These are phyloP conservation scores for Hylodesmum podocarpum DNA, from an alignment of 306 rosid species.

Conservation along the genomic window DNA sequence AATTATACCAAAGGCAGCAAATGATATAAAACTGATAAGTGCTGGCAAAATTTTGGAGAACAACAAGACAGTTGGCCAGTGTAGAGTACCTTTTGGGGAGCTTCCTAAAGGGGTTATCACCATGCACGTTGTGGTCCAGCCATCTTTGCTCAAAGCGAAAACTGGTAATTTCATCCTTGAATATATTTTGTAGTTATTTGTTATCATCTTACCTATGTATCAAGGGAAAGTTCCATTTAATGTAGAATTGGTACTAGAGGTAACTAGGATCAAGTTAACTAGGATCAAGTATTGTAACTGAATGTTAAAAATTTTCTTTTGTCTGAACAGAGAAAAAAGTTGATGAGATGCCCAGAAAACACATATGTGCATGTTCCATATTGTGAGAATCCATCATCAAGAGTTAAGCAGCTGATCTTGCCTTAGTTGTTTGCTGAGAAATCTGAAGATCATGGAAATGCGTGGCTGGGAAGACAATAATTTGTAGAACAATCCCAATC, in stretches of 20 bases:
- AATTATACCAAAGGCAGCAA: slow-evolving; percentile 75
- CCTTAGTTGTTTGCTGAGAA: slow-evolving; percentile 38
- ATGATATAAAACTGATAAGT: slow-evolving; percentile 78
- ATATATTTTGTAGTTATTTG: slow-evolving; percentile 5
- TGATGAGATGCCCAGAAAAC: slow-evolving; percentile 70
- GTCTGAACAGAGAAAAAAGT: slow-evolving; percentile 72
- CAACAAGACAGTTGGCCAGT: slow-evolving; percentile 88
- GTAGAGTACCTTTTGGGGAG: slow-evolving; percentile 81
- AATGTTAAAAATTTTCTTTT: slow-evolving; percentile 26
- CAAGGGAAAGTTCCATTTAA: background rate
- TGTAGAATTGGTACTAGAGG: background rate
- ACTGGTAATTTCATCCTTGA: slow-evolving; percentile 58
- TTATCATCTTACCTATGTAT: background rate
- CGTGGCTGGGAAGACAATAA: slow-evolving; percentile 51
- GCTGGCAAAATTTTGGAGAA: slow-evolving; percentile 91
- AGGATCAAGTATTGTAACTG: background rate
- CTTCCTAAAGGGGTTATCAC: slow-evolving; percentile 76
- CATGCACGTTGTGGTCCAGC: slow-evolving; percentile 96
- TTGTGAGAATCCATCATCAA: slow-evolving; percentile 48
- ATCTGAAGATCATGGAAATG: slow-evolving; percentile 38
- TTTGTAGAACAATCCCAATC: slow-evolving; percentile 49
- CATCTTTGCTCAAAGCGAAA: slow-evolving; percentile 76
- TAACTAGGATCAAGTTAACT: background rate
- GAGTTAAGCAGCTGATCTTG: slow-evolving; percentile 45
- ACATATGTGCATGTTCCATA: slow-evolving; percentile 74